Evolutionary conservation across 2,329 filamentous ascomycete genomes (phyloP).

Genomic region (Periconia sp.): DNA sequence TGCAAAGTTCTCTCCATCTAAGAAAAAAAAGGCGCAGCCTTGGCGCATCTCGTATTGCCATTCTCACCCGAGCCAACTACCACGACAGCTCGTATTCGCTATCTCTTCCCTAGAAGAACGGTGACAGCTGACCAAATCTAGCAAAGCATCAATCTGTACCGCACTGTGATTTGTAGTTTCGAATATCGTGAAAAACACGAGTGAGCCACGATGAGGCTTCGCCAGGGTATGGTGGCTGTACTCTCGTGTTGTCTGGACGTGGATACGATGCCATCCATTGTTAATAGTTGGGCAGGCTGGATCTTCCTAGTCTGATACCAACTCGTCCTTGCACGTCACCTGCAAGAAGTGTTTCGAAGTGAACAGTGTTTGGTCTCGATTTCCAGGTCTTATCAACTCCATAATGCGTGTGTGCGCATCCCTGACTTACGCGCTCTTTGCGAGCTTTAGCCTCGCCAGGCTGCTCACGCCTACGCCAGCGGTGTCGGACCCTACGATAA

Average conservation of each 20-base stretch:
- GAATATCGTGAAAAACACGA: not conserved
- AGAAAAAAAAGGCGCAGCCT: conserved; percentile 14
- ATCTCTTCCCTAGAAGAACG: conserved; percentile 15
- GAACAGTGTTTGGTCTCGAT: not conserved
- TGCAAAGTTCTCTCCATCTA: not conserved
- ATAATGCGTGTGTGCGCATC: conserved; percentile 12
- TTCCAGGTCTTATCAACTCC: not conserved
- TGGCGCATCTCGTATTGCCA: conserved; percentile 20
- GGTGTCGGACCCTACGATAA: conserved; percentile 26
- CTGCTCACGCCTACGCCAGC: conserved; percentile 14
- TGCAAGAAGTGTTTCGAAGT: conserved; percentile 2
- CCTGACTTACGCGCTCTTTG: conserved; percentile 15
- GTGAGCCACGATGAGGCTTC: not conserved
- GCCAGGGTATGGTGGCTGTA: not conserved
- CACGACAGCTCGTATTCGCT: conserved; percentile 21
- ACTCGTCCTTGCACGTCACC: not conserved
- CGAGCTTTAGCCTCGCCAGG: conserved; percentile 16
- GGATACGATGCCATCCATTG: not conserved
- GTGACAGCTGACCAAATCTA: conserved; percentile 3
- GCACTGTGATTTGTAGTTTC: conserved; percentile 13
- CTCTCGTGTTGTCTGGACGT: not conserved
- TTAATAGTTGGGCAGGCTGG: not conserved
- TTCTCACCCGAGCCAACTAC: conserved; percentile 15
- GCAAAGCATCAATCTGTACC: conserved; percentile 8
- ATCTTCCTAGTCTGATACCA: not conserved